Percentiles rank a stretch among this genome's conserved stretches.
phyloP scores from a whole-genome alignment of 2,329 filamentous ascomycete genomes.

The Endoconidiophora polonica region DNA sequence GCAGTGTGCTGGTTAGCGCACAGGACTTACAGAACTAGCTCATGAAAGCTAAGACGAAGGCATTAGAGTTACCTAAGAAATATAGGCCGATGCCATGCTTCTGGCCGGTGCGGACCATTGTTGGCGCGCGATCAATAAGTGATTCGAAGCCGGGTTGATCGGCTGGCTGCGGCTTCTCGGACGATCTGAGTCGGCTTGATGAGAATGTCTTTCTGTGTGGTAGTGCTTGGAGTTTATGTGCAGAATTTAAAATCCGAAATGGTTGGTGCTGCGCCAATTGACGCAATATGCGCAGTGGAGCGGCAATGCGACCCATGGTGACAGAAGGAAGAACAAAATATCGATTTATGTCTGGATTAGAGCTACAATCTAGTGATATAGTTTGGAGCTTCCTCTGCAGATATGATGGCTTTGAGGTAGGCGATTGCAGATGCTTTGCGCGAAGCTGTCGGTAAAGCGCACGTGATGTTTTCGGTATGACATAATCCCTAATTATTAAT shows the following conservation, averaged over 20 bases:
- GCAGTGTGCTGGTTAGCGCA: slow-evolving; percentile 8
- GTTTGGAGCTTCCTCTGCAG: too few species aligned
- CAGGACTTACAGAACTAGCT: neutral
- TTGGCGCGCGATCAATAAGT: slow-evolving; percentile 65
- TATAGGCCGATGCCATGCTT: slow-evolving; percentile 66
- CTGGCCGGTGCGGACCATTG: slow-evolving; percentile 57
- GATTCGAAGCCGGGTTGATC: slow-evolving; percentile 71
- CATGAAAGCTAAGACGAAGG: neutral
- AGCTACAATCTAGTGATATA: too few species aligned
- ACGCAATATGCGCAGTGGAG: slow-evolving; percentile 1
- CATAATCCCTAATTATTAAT: too few species aligned
- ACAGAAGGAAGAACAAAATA: too few species aligned
- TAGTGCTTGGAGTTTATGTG: neutral
- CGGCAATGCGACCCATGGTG: neutral
- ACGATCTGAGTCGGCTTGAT: slow-evolving; percentile 12
- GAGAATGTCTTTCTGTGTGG: slow-evolving; percentile 5
- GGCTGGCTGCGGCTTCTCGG: slow-evolving; percentile 31
- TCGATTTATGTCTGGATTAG: too few species aligned
- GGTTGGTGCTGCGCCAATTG: slow-evolving; percentile 11
- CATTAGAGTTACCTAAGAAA: slow-evolving; percentile 41
- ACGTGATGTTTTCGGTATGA: too few species aligned
- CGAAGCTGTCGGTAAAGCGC: too few species aligned
- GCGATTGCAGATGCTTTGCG: too few species aligned
- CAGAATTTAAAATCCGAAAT: neutral
- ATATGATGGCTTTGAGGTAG: too few species aligned